Evolutionary conservation across 352 stramenopile genomes (phyloP), one percentile per base, ranked within the genome.

Genomic region (Aphanomyces cochlioides): DNA sequence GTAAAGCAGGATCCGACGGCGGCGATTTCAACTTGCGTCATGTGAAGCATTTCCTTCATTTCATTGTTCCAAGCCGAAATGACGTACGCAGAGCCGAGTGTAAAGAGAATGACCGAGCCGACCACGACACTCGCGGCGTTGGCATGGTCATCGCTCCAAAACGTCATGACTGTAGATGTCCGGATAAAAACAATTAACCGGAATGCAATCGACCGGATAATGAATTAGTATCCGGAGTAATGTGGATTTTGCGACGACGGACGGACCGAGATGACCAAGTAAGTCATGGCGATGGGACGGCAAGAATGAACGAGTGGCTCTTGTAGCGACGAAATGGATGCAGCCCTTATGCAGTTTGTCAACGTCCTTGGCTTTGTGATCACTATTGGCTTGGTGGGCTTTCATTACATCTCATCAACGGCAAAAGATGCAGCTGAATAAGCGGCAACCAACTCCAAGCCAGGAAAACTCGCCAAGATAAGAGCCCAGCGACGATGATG

Each of bases 301-400:
- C 28, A 28, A 28, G 28, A 28, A 28, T 28, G 28, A 28, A 28
- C 28, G 28, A 28, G 28, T 28, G 28, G 28, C 28, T 17, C 36
- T n/a, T 50, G n/a, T 36, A 96, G 88, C 78, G 77, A 94, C 60
- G 85, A 94, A 77, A 94, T 96, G 86, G 88, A 96, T 66, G 70
- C 83, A 47, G 81, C 81, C 73, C 75, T 96, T 50, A 96, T 96
- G 88, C 84, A 80, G 48, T 96, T 96, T 75, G 88, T 96, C 56
- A 96, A 96, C 78, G 90, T 79, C 72, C 78, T 96, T 47, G 88
- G 88, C 66, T 83, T 88, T 10, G 80, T 90, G 15, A 93, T 96
- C 77, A 96, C 93, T 85, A 76, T 96, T 28, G 93, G 85, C 39
- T 77, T 96, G 28, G 87, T 96, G 45, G 84, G 86, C 36, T 96